A percentile compares a stretch with the other conserved stretches of the same genome.
Conservation (phyloP, 495 filamentous ascomycete species). For the Hyaloscypha variabilis region DNA sequence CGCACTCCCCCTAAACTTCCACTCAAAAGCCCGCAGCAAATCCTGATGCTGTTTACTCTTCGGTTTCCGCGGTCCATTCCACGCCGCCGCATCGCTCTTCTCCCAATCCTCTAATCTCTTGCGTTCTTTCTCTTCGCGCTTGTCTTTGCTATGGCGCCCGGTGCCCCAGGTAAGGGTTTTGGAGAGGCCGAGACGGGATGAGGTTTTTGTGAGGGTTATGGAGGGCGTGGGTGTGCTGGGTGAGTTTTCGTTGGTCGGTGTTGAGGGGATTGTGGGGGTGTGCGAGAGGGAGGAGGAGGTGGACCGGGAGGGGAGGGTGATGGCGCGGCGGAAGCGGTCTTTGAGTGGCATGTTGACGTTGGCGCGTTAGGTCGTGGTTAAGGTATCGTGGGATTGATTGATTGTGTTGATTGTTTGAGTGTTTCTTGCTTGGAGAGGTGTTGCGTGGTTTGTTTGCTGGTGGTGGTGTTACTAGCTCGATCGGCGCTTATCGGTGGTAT, state of each 20-base stretch:
- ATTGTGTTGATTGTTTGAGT: slow-evolving; percentile 2
- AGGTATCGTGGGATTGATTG: not conserved
- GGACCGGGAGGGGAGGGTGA: slow-evolving; percentile 4
- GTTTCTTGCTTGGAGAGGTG: not conserved
- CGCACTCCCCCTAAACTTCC: slow-evolving; percentile 3
- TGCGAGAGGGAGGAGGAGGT: slow-evolving; percentile 12
- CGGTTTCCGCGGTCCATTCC: slow-evolving; percentile 10
- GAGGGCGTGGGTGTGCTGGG: not conserved
- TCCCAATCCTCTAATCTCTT: slow-evolving; percentile 22
- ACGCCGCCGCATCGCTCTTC: slow-evolving; percentile 20
- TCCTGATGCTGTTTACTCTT: slow-evolving; percentile 22
- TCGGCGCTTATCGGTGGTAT: not conserved
- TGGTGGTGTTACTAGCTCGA: too few relatives aligned
- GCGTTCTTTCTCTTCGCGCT: slow-evolving; percentile 13
- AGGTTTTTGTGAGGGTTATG: slow-evolving; percentile 20
- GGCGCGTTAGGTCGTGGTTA: not conserved
- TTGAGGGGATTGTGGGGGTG: not conserved
- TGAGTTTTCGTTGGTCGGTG: not conserved
- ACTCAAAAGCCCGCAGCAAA: slow-evolving; percentile 19
- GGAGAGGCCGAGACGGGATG: slow-evolving; percentile 1
- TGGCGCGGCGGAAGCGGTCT: slow-evolving; percentile 16
- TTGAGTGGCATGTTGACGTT: slow-evolving; percentile 12
- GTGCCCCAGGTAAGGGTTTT: slow-evolving; percentile 9
- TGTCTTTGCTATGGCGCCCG: not conserved
- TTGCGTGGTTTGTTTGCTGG: not conserved